Evolutionary conservation across 495 filamentous ascomycete genomes (phyloP).

Genomic region (Penicillium ochrochloron): DNA sequence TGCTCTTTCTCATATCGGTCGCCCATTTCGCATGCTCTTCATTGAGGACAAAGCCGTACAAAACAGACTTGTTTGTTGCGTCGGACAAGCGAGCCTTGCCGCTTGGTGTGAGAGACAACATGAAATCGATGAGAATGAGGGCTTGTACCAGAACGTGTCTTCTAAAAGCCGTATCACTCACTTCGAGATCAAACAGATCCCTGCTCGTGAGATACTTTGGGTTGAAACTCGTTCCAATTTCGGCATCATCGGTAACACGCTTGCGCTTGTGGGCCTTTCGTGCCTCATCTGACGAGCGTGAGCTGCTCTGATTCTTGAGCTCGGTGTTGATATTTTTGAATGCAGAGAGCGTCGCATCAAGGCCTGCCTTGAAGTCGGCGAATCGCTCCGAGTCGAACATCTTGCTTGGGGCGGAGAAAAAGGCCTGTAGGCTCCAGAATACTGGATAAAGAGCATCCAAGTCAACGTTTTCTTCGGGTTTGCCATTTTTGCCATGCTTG

Average conservation of each 20-base stretch:
- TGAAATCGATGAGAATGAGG: conserved; percentile 90
- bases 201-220: conserved; percentile 95
- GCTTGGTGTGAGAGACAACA: conserved; percentile 83
- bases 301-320: conserved; percentile 49
- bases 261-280: conserved; percentile 75
- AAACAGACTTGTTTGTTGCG: conserved; percentile 82
- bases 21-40: conserved; percentile 91
- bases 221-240: conserved; percentile 80
- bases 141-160: conserved; percentile 93
- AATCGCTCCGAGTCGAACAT: conserved; percentile 76
- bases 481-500: conserved; percentile 48
- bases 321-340: conserved; percentile 83
- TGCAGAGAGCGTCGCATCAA: conserved; percentile 76
- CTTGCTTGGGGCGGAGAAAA: conserved; percentile 86
- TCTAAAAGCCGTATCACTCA: conserved; percentile 91
- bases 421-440: conserved; percentile 91
- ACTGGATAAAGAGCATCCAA: conserved; percentile 81
- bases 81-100: conserved; percentile 76
- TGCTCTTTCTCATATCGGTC: conserved; percentile 67
- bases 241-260: conserved; percentile 59
- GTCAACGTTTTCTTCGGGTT: conserved; percentile 55
- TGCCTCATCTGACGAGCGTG: conserved; percentile 62
- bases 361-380: conserved; percentile 72
- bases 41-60: conserved; percentile 74
- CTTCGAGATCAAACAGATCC: conserved; percentile 94